phyloP scores from a whole-genome alignment of 2,329 filamentous ascomycete species.

The Truncatella angustata region DNA sequence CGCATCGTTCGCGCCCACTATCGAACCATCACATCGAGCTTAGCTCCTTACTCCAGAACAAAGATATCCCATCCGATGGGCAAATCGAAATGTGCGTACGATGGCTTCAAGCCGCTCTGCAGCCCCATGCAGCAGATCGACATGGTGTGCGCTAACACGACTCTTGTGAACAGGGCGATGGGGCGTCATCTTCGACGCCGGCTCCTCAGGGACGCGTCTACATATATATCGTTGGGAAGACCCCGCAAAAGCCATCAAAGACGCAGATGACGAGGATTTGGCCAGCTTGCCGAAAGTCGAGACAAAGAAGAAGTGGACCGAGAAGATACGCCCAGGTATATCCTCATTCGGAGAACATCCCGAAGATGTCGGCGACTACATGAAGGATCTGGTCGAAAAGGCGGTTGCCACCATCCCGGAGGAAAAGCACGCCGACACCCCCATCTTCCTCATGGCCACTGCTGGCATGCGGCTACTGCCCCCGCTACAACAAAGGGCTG shows the following conservation, averaged over 20 bases:
- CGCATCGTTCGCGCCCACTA: not conserved
- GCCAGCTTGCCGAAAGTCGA: slow-evolving; percentile 74
- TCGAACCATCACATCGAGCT: not conserved
- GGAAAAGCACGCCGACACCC: slow-evolving; percentile 77
- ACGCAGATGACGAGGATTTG: slow-evolving; percentile 58
- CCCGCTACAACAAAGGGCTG: slow-evolving; percentile 65
- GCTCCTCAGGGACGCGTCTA: slow-evolving; percentile 92
- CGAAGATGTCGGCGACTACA: slow-evolving; percentile 77
- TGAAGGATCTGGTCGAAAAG: slow-evolving; percentile 77
- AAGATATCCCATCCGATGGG: slow-evolving; percentile 3
- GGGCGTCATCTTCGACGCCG: slow-evolving; percentile 95
- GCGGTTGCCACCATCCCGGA: slow-evolving; percentile 75
- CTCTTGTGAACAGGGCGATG: slow-evolving; percentile 57
- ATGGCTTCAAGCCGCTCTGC: too few relatives aligned
- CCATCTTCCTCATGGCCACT: slow-evolving; percentile 92
- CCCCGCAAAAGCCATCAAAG: slow-evolving; percentile 62
- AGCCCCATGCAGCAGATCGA: too few relatives aligned
- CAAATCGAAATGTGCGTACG: slow-evolving; percentile 10
- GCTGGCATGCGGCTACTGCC: slow-evolving; percentile 90
- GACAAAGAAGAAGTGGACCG: slow-evolving; percentile 83
- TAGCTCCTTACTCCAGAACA: not conserved
- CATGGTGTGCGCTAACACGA: not conserved
- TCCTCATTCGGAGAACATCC: slow-evolving; percentile 84
- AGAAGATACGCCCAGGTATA: slow-evolving; percentile 91
- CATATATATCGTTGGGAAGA: slow-evolving; percentile 95